Conservation (phyloP, 148 eudicot genomes). For the Cornus controversa region DNA sequence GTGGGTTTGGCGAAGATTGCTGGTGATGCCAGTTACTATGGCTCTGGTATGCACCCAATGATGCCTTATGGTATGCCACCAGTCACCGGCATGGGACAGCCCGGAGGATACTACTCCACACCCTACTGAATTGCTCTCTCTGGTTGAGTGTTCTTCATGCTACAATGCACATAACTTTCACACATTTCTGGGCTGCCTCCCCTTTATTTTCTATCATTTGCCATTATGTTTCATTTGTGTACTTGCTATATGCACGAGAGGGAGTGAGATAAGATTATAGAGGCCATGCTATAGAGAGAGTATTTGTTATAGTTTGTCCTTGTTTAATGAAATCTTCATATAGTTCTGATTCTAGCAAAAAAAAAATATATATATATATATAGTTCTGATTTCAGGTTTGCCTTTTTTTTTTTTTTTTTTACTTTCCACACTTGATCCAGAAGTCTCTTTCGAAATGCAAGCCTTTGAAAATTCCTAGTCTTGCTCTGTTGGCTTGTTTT, state of each 20-base stretch:
- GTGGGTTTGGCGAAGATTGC: conserved; percentile 20
- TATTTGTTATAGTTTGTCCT: background rate
- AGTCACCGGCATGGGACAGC: conserved; percentile 14
- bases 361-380: too few relatives aligned
- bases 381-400: too few relatives aligned
- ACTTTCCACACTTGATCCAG: too few relatives aligned
- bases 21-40: conserved; percentile 20
- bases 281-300: background rate
- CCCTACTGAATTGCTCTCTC: conserved; percentile 10
- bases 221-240: too few relatives aligned
- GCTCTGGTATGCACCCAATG: conserved; percentile 7
- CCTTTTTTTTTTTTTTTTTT: too few relatives aligned
- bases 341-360: too few relatives aligned
- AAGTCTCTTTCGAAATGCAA: too few relatives aligned
- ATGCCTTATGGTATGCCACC: conserved; percentile 22
- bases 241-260: background rate
- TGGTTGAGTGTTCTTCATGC: background rate
- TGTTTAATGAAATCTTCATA: too few relatives aligned
- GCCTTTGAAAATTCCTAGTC: too few relatives aligned
- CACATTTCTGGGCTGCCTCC: background rate
- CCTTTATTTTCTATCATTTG: background rate
- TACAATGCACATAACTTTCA: background rate
- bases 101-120: conserved; percentile 20
- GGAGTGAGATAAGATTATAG: background rate
- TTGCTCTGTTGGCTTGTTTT: too few relatives aligned